Evolutionary conservation across 2,329 filamentous ascomycete genomes (phyloP).

Genomic region (Moelleriella libera): DNA sequence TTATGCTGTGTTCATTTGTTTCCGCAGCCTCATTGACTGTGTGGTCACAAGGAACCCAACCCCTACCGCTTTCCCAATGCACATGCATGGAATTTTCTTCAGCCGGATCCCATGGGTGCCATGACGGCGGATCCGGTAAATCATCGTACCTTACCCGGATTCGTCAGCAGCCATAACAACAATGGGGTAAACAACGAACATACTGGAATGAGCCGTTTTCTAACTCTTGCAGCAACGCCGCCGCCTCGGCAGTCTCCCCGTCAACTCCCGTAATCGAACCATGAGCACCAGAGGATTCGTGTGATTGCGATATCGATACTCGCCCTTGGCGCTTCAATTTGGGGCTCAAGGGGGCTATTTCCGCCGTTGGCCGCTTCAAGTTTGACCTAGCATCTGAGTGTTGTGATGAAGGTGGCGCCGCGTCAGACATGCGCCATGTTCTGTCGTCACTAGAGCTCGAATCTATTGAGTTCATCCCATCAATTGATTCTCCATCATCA

Average conservation of each 20-base stretch:
- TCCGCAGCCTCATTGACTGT: too few relatives aligned
- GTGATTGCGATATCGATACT: not conserved
- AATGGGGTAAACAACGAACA: not conserved
- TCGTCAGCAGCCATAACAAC: not conserved
- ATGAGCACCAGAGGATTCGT: not conserved
- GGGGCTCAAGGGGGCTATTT: not conserved
- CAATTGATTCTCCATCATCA: not conserved
- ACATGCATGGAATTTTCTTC: not conserved
- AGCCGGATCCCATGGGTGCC: conserved; percentile 1
- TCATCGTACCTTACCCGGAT: not conserved
- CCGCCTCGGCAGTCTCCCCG: not conserved
- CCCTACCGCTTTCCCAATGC: too few relatives aligned
- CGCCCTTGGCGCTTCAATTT: conserved; percentile 1
- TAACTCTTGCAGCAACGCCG: conserved; percentile 1
- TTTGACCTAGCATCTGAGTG: not conserved
- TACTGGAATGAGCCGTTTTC: not conserved
- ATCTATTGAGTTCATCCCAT: conserved; percentile 1
- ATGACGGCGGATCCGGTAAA: conserved; percentile 1
- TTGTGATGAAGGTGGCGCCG: not conserved
- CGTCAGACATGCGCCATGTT: conserved; percentile 1
- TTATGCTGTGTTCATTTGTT: too few relatives aligned
- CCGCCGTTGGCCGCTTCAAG: not conserved
- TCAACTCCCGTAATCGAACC: not conserved
- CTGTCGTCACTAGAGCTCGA: not conserved
- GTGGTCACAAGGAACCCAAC: too few relatives aligned